Evolutionary conservation across 2,329 filamentous ascomycete genomes (phyloP).

Genomic region (Biscogniauxia marginata): DNA sequence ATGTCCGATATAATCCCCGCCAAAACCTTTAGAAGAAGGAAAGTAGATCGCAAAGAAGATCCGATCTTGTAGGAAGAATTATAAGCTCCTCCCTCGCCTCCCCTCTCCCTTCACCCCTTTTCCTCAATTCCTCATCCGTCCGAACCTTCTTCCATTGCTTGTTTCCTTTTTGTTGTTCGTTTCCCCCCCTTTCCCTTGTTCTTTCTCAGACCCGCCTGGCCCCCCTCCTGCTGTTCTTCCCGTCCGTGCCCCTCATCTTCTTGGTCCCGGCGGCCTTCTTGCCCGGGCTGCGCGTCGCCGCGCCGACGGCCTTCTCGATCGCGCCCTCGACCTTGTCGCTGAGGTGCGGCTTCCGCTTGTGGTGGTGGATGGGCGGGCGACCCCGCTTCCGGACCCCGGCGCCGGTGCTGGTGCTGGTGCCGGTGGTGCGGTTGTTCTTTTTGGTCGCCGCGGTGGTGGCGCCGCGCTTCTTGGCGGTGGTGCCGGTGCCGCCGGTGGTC

Average conservation of each 20-base stretch:
- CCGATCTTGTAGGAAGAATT: no score
- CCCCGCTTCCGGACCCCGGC: slow-evolving; percentile 18
- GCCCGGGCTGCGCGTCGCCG: slow-evolving; percentile 22
- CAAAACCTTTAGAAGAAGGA: no score
- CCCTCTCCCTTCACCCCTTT: no score
- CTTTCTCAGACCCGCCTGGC: slow-evolving; percentile 8
- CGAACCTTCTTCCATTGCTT: no score
- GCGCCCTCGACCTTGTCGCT: slow-evolving; percentile 28
- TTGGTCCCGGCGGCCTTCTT: slow-evolving; percentile 30
- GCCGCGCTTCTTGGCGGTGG: neutral
- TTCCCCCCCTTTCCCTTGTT: neutral
- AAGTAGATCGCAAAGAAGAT: no score
- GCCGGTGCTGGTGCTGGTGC: slow-evolving; percentile 15
- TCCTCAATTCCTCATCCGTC: no score
- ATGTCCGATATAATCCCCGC: no score
- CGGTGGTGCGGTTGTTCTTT: slow-evolving; percentile 6
- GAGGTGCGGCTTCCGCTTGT: slow-evolving; percentile 29
- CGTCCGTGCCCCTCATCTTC: slow-evolving; percentile 29
- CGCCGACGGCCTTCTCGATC: slow-evolving; percentile 27
- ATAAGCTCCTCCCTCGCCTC: no score
- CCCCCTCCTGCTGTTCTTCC: slow-evolving; percentile 20
- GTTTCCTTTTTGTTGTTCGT: no score
- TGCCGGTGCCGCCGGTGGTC: slow-evolving; percentile 1
- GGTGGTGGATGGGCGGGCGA: slow-evolving; percentile 22
- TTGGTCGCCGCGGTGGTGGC: no score